phyloP scores from a whole-genome alignment of 2,329 filamentous ascomycete genomes.

The Penicillium hordei region DNA sequence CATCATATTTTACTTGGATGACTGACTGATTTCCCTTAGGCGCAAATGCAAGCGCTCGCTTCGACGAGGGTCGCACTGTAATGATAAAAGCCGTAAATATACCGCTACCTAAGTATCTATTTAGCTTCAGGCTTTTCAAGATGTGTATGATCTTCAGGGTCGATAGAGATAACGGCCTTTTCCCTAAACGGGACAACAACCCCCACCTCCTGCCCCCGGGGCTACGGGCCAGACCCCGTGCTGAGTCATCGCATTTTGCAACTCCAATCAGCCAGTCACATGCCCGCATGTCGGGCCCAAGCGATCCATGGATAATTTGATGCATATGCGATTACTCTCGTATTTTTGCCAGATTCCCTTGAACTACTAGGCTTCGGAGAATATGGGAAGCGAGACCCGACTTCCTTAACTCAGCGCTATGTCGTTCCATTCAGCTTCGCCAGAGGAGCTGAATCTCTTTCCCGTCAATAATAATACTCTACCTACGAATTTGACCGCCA shows the following conservation, averaged over 20 bases:
- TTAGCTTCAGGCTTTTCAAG: too few relatives aligned
- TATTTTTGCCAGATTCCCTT: not conserved
- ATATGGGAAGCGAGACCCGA: conserved; percentile 5
- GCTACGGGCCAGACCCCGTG: not conserved
- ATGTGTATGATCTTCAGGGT: not conserved
- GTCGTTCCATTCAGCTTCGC: conserved; percentile 22
- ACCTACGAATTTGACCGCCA: conserved; percentile 11
- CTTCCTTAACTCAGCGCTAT: conserved; percentile 7
- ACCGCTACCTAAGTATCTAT: not conserved
- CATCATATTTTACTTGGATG: not conserved
- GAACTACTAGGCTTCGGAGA: not conserved
- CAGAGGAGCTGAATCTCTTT: conserved; percentile 20
- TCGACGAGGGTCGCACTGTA: conserved; percentile 3
- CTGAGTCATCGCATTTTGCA: not conserved
- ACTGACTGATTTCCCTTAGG: not conserved
- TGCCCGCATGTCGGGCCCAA: not conserved
- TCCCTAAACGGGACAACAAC: not conserved
- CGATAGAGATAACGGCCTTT: conserved; percentile 1
- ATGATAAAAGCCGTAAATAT: not conserved
- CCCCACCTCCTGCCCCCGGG: not conserved
- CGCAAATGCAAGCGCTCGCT: conserved; percentile 2
- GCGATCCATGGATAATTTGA: not conserved
- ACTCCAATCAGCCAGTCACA: not conserved
- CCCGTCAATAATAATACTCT: conserved; percentile 19
- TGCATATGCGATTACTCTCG: not conserved